Evolutionary conservation across 1,139 yeast genomes (phyloP).

Genomic region (Groenewaldozyma sp.): DNA sequence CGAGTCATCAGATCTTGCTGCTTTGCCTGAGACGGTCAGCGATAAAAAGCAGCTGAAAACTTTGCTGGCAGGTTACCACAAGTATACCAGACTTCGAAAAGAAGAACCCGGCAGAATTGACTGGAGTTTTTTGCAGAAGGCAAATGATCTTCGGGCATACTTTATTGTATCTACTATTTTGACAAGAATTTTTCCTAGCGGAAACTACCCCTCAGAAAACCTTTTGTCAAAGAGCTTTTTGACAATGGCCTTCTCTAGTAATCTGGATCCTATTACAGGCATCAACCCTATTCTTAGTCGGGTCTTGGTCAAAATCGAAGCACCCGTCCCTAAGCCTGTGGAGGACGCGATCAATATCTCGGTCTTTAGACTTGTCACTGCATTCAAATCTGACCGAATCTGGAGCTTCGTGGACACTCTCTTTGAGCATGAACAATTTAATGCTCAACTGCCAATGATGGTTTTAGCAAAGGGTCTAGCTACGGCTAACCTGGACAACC

Average conservation of each 20-base stretch:
- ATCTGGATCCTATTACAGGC: background rate
- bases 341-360: background rate
- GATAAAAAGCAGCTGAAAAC: background rate
- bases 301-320: background rate
- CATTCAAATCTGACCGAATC: background rate
- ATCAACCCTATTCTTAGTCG: background rate
- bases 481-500: background rate
- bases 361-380: background rate
- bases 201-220: background rate
- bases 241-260: background rate
- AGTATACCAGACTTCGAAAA: background rate
- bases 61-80: background rate
- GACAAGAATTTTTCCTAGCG: background rate
- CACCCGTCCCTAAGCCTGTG: too few relatives aligned
- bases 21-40: background rate
- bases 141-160: slow-evolving; percentile 1
- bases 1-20: background rate
- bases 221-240: background rate
- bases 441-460: background rate
- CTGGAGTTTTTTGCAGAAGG: background rate
- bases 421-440: background rate
- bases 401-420: background rate
- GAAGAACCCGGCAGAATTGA: background rate
- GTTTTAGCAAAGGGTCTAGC: background rate
- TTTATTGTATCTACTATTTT: background rate